Evolutionary conservation across 2,329 filamentous ascomycete genomes (phyloP).

Genomic region (Penicillium sp.): DNA sequence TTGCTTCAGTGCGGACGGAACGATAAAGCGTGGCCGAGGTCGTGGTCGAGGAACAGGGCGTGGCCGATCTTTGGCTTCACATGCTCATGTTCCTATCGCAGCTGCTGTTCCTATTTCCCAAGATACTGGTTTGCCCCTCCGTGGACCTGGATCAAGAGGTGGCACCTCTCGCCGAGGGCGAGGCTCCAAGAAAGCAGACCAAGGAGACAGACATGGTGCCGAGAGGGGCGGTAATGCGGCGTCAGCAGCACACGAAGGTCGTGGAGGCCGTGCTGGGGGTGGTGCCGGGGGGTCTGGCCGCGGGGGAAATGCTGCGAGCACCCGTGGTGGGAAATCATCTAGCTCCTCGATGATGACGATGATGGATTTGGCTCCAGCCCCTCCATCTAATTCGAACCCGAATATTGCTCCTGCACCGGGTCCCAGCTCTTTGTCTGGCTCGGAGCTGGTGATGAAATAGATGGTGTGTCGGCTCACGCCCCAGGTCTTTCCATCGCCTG

Average conservation of each 20-base stretch:
- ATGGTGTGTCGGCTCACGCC: background rate
- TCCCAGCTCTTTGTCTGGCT: slow-evolving; percentile 24
- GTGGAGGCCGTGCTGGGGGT: slow-evolving; percentile 28
- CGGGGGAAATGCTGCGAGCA: slow-evolving; percentile 25
- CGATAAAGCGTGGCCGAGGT: slow-evolving; percentile 62
- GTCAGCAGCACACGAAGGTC: slow-evolving; percentile 26
- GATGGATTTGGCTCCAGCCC: slow-evolving; percentile 29
- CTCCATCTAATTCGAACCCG: slow-evolving; percentile 25
- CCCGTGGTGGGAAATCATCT: slow-evolving; percentile 28
- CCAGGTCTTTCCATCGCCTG: background rate
- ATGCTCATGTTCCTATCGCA: slow-evolving; percentile 69
- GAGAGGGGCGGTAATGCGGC: slow-evolving; percentile 51
- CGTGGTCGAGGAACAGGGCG: slow-evolving; percentile 53
- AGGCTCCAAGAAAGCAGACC: slow-evolving; percentile 80
- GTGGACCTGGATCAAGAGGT: slow-evolving; percentile 68
- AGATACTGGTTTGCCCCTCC: slow-evolving; percentile 73
- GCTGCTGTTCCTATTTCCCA: slow-evolving; percentile 88
- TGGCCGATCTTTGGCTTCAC: slow-evolving; percentile 58
- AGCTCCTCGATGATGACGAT: slow-evolving; percentile 20
- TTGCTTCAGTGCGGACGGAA: slow-evolving; percentile 63
- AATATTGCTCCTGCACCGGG: slow-evolving; percentile 21
- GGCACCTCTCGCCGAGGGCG: slow-evolving; percentile 76
- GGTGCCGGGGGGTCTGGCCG: slow-evolving; percentile 21
- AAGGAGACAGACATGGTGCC: slow-evolving; percentile 77
- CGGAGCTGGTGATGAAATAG: slow-evolving; percentile 32